Evolutionary conservation across 192 early-diverging fungal genomes (phyloP).

Genomic region (Gigaspora rosea): DNA sequence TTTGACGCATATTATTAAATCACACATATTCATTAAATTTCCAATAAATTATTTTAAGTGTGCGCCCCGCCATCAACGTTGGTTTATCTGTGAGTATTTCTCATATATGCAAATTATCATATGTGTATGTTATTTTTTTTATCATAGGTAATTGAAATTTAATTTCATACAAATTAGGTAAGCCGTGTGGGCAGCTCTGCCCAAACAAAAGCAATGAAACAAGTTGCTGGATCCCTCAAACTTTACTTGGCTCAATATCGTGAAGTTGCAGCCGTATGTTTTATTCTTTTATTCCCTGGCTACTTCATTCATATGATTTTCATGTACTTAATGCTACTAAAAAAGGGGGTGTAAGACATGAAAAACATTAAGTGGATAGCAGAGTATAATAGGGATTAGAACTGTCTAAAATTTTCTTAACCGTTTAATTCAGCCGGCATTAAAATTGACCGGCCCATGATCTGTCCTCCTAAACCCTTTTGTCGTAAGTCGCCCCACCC

Average conservation of each 20-base stretch:
- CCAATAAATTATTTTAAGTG: conserved; percentile 44
- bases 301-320: no score
- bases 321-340: no score
- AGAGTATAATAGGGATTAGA: no score
- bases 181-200: conserved; percentile 99
- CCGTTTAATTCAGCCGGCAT: no score
- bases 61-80: conserved; percentile 99
- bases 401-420: no score
- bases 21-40: not conserved
- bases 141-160: not conserved
- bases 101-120: no score
- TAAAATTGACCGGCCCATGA: no score
- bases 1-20: not conserved
- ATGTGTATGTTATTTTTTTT: not conserved
- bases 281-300: no score
- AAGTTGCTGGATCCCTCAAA: conserved; percentile 99
- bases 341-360: no score
- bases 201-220: conserved; percentile 99
- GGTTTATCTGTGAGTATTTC: conserved; percentile 97
- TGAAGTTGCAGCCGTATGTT: conserved; percentile 88
- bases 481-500: no score
- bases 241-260: conserved; percentile 99
- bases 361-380: no score
- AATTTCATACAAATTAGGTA: not conserved
- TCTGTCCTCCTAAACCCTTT: no score